Evolutionary conservation across 164 flowering plant species (phyloP), one percentile per base, ranked within the genome.

Genomic region (Berberis thunbergii): DNA sequence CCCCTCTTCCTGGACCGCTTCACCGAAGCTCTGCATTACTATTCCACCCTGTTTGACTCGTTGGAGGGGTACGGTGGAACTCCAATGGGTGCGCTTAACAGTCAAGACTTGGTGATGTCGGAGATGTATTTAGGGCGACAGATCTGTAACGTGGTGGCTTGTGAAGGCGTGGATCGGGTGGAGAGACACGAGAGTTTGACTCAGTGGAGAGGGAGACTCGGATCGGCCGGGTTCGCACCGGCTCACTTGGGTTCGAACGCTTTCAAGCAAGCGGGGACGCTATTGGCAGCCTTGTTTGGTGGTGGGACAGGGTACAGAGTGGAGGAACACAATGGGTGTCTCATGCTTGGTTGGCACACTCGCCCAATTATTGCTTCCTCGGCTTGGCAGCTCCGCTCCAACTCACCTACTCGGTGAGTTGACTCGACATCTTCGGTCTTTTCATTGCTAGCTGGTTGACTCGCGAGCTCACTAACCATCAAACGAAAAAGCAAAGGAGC

Each of bases 261-360:
- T 56, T 88, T 73, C 64, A 81, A 76, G 70, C 96, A 88, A 66
- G 92, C 90, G 0, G 85, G 88, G 55, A 77, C 79, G 88, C 60
- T 88, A 52, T 61, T 88, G 73, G 83, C 82, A 26, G 26, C 26
- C 1, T 69, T 83, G 7, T 84, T 83, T 54, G 80, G 83, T 0
- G 86, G 88, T 45, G 89, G 91, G 3, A 88, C 78, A 7, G 96
- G 91, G 11, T 88, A 84, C 72, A 72, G 81, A 45, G 89, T 88
- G 63, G 88, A 88, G 65, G 96, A 86, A 73, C 81, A 79, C 54
- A 62, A 77, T 45, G 96, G 96, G 43, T 81, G 86, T 61, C 72
- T 88, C 13, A 77, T 82, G 85, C 80, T 88, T 7, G 91, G 85
- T 0, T 88, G 96, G 96, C 89, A 88, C 63, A 84, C 86, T 12